Conservation (phyloP, 2,329 filamentous ascomycete genomes). For the Arachnopeziza araneosa region DNA sequence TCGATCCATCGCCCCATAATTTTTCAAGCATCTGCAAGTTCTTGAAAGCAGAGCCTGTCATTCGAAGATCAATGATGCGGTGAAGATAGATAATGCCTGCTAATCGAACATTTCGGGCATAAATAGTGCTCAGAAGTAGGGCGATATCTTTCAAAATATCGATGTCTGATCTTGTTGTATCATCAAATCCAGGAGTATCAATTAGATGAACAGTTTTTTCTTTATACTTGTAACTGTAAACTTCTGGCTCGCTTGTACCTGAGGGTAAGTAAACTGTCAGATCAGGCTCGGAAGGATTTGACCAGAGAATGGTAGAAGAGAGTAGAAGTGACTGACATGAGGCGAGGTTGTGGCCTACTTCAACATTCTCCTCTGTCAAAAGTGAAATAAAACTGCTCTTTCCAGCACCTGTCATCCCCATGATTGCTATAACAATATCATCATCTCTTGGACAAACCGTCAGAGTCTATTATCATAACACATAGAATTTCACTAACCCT, state of each 20-base stretch:
- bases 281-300: background rate
- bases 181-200: slow-evolving; percentile 39
- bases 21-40: background rate
- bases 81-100: slow-evolving; percentile 32
- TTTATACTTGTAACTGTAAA: background rate
- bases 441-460: background rate
- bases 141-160: slow-evolving; percentile 35
- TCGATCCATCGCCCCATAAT: background rate
- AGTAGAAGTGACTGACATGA: background rate
- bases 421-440: background rate
- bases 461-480: background rate
- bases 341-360: background rate
- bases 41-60: background rate
- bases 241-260: background rate
- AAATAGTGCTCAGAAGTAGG: slow-evolving; percentile 22
- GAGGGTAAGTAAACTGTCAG: background rate
- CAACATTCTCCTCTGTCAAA: background rate
- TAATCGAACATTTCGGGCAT: slow-evolving; percentile 22
- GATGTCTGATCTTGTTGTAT: slow-evolving; percentile 31
- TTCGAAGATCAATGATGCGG: background rate
- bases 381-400: background rate
- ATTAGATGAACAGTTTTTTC: slow-evolving; percentile 16
- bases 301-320: background rate
- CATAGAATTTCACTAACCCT: background rate
- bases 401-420: background rate